These are phyloP conservation scores for Microbotryum saponariae DNA, from an alignment of 1,284 basidiomycete genomes.

Conservation along the genomic window DNA sequence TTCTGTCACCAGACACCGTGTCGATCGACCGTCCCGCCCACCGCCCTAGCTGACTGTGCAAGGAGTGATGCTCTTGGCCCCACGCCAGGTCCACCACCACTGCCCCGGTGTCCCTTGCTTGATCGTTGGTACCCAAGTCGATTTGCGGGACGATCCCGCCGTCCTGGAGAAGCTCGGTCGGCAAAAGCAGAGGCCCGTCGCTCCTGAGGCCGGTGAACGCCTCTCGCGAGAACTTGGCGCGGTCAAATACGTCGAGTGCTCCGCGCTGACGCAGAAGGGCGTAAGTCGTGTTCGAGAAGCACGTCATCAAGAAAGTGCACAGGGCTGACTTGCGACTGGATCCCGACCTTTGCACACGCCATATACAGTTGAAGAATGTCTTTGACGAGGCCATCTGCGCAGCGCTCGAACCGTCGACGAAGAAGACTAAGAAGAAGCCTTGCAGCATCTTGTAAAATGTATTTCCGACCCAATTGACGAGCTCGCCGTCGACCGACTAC, in stretches of 20 bases:
- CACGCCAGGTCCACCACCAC: conserved; percentile 74
- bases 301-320: not conserved
- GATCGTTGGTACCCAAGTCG: conserved; percentile 97
- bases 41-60: too few species aligned
- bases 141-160: conserved; percentile 85
- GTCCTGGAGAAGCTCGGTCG: conserved; percentile 90
- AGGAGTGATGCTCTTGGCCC: not conserved
- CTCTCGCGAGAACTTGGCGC: conserved; percentile 92
- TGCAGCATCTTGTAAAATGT: conserved; percentile 47
- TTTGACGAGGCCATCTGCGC: conserved; percentile 99
- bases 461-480: not conserved
- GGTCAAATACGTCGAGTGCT: conserved; percentile 99
- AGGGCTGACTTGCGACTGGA: not conserved
- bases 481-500: not conserved
- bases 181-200: conserved; percentile 92
- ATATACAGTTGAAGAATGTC: conserved; percentile 76
- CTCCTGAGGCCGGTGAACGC: conserved; percentile 79
- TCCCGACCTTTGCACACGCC: not conserved
- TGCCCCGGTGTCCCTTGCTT: conserved; percentile 99
- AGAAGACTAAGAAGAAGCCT: conserved; percentile 67
- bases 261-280: conserved; percentile 96
- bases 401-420: conserved; percentile 89
- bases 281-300: conserved; percentile 17
- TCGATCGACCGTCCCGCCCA: too few species aligned
- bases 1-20: not conserved